Percentiles rank a stretch among this genome's conserved stretches.
Evolutionary conservation across 192 early-diverging fungal species (phyloP).

Genomic region (Chytriomyces sp.): DNA sequence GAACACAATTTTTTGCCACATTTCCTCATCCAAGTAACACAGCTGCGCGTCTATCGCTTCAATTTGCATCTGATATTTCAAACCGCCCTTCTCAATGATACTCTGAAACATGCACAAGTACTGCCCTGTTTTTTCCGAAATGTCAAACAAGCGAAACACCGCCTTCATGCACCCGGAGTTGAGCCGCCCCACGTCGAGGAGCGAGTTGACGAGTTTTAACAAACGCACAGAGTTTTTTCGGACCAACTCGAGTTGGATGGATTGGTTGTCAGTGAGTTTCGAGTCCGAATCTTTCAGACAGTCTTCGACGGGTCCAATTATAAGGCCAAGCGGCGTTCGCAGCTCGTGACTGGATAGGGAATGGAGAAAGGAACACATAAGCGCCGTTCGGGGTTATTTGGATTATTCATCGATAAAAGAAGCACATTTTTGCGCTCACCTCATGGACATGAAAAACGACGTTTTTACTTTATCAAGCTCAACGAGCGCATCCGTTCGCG

Average conservation of each 20-base stretch:
- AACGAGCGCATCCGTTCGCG: constrained; percentile 37
- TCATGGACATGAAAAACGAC: constrained; percentile 44
- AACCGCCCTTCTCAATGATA: constrained; percentile 51
- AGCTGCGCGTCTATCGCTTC: constrained; percentile 13
- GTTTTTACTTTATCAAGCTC: constrained; percentile 50
- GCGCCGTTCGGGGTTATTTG: too few species aligned
- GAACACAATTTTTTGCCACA: constrained; percentile 69
- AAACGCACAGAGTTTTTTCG: constrained; percentile 58
- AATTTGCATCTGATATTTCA: constrained; percentile 51
- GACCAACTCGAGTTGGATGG: constrained; percentile 45
- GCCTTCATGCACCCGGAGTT: constrained; percentile 63
- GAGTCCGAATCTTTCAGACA: constrained; percentile 37
- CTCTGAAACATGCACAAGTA: constrained; percentile 61
- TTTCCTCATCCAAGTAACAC: constrained; percentile 61
- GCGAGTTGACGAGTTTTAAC: constrained; percentile 60
- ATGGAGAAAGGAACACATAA: background rate
- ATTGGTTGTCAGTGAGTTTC: constrained; percentile 31
- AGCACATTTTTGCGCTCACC: constrained; percentile 28
- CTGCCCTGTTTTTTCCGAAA: constrained; percentile 54
- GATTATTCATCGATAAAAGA: too few species aligned
- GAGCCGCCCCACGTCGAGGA: constrained; percentile 61
- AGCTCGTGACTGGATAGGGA: constrained; percentile 42
- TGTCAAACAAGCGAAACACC: constrained; percentile 52
- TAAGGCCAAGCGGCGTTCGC: constrained; percentile 60
- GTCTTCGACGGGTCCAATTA: constrained; percentile 60